Conservation (phyloP, 2,329 filamentous ascomycete genomes). For the Clarireedia sp. region DNA sequence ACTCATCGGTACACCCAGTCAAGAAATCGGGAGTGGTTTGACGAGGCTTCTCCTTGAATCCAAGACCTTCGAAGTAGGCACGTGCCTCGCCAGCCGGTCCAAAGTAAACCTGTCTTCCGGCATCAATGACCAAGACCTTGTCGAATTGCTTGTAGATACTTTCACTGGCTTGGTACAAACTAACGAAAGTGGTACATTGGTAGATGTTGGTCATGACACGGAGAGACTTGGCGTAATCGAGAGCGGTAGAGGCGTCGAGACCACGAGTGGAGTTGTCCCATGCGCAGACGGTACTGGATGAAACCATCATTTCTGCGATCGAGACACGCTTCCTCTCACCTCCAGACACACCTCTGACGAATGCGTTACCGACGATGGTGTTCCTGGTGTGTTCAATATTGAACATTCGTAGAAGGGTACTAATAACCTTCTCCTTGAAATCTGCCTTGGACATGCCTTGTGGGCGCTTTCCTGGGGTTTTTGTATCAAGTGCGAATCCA, state of each 20-base stretch:
- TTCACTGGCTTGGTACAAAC: constrained; percentile 61
- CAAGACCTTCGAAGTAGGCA: constrained; percentile 60
- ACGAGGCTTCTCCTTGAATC: constrained; percentile 46
- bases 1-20: constrained; percentile 65
- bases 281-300: constrained; percentile 63
- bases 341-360: constrained; percentile 65
- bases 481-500: constrained; percentile 68
- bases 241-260: constrained; percentile 67
- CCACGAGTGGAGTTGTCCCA: constrained; percentile 79
- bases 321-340: constrained; percentile 75
- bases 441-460: constrained; percentile 52
- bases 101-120: constrained; percentile 59
- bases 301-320: constrained; percentile 69
- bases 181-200: constrained; percentile 61
- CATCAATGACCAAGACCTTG: constrained; percentile 71
- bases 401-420: constrained; percentile 68
- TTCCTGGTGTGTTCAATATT: constrained; percentile 68
- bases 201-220: constrained; percentile 69
- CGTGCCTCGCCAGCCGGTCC: constrained; percentile 60
- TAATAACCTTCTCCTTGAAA: constrained; percentile 62
- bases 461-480: constrained; percentile 76
- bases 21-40: constrained; percentile 73
- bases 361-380: constrained; percentile 63
- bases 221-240: constrained; percentile 66
- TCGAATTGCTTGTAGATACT: constrained; percentile 68